phyloP scores from a whole-genome alignment of 2,329 filamentous ascomycete species.

The Trichoderma oligosporum region DNA sequence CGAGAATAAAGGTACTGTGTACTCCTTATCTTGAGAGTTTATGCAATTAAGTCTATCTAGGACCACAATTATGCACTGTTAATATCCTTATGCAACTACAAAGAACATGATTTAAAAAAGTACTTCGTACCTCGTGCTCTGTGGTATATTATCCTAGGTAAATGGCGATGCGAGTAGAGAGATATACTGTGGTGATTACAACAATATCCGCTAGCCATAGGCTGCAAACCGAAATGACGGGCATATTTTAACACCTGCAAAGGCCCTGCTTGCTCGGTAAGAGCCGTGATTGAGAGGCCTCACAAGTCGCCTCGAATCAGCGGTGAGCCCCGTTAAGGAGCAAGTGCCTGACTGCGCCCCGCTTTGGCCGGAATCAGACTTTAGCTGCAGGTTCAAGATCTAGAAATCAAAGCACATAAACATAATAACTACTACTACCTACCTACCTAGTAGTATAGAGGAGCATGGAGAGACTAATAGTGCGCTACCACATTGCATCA shows the following conservation, averaged over 20 bases:
- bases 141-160: too few relatives aligned
- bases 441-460: background rate
- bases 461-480: background rate
- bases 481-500: conserved; percentile 22
- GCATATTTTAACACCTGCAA: background rate
- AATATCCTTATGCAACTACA: too few relatives aligned
- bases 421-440: too few relatives aligned
- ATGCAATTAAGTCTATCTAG: conserved; percentile 5
- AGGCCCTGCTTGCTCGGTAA: background rate
- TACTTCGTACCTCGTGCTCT: too few relatives aligned
- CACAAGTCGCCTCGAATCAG: conserved; percentile 15
- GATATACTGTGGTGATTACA: too few relatives aligned
- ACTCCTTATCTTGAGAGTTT: background rate
- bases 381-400: conserved; percentile 6
- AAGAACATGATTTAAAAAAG: too few relatives aligned
- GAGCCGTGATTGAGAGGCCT: conserved; percentile 9
- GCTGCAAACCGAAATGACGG: conserved; percentile 13
- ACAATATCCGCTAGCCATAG: too few relatives aligned
- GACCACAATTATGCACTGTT: too few relatives aligned
- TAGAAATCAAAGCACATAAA: conserved; percentile 6
- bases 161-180: too few relatives aligned
- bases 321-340: conserved; percentile 19
- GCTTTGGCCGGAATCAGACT: conserved; percentile 22
- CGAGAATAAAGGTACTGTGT: background rate
- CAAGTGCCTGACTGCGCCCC: conserved; percentile 28